Base-by-base conservation (phyloP, 805 yeast genomes). In the Pichia ethanolica region DNA sequence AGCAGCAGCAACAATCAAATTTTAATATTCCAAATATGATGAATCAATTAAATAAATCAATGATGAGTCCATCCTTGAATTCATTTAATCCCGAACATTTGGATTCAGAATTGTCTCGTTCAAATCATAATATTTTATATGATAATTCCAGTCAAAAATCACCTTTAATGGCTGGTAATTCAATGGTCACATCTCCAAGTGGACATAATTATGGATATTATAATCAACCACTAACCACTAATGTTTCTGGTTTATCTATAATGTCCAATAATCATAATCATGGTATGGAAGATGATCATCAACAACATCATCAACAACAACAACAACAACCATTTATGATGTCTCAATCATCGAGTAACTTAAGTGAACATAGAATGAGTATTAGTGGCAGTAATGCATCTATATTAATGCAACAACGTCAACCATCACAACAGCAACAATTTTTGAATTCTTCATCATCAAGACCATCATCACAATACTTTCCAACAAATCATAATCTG, bases 281-380 rank as follows among this genome's bases (percentile, higher is more conserved):
- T 7, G 14, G 20, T 30, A 30, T 32, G 13, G 28, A 35, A 6
- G 27, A 13, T n/a, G 13, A 26, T 34, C 5, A 13, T 32, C 36
- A 32, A 13, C 27, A 33, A 28, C 37, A 33, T 13, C 42, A 39
- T 3, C 10, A n/a, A 26, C 38, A 38, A 35, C 46, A 47, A 25
- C 46, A 47, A 7, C 35, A 37, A 12, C 46, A 42, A 7, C 30
- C 27, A 12, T 42, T 14, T 26, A 26, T 43, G 13, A 47, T 35
- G 27, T 36, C 47, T 2, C 38, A 41, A 13, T 30, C 44, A 25
- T 26, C 46, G 14, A 39, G 27, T n/a, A 34, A 39, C 26, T 13
- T 34, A 9, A 38, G 35, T 36, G 48, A 40, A 11, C 40, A 48
- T 26, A 48, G 51, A 35, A 48, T 48, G 47, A 44, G 44, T 13